Evolutionary conservation across 768 basidiomycete species (phyloP).

Genomic region (Gelatoporia subvermispora): DNA sequence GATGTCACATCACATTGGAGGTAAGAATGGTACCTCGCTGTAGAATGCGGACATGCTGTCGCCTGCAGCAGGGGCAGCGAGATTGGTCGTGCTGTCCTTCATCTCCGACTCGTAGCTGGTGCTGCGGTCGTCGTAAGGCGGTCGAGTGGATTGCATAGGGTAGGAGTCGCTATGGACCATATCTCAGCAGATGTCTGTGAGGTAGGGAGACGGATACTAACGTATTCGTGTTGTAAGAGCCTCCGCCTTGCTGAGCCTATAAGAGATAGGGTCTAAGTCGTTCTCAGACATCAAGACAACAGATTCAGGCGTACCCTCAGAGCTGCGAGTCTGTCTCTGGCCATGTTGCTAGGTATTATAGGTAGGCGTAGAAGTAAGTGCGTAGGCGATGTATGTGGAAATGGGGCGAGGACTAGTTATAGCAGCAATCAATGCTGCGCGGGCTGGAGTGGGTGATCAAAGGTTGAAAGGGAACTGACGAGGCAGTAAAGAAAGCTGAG

Average conservation of each 20-base stretch:
- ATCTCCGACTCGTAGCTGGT: slow-evolving; percentile 72
- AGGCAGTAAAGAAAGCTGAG: slow-evolving; percentile 1
- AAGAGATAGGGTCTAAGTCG: background rate
- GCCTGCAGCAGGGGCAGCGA: slow-evolving; percentile 29
- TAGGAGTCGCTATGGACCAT: slow-evolving; percentile 45
- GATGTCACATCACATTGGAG: background rate
- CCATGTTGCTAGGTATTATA: slow-evolving; percentile 41
- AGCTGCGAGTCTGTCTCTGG: slow-evolving; percentile 88
- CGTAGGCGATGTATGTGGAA: slow-evolving; percentile 7
- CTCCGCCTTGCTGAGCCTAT: slow-evolving; percentile 65
- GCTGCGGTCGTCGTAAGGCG: slow-evolving; percentile 55
- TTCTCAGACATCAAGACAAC: background rate
- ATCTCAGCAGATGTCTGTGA: too few species aligned
- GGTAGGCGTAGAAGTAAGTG: slow-evolving; percentile 8
- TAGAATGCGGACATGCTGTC: slow-evolving; percentile 71
- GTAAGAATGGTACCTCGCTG: slow-evolving; percentile 50
- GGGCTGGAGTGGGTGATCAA: slow-evolving; percentile 1
- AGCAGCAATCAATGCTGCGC: slow-evolving; percentile 21
- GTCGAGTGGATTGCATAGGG: slow-evolving; percentile 59
- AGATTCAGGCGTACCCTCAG: slow-evolving; percentile 58
- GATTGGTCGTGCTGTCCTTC: slow-evolving; percentile 50
- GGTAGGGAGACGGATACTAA: slow-evolving; percentile 27
- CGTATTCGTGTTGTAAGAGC: slow-evolving; percentile 40
- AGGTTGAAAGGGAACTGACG: background rate
- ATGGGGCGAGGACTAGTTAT: background rate